Percentiles rank a stretch among this genome's conserved stretches.
These are phyloP conservation scores for Fraxinus americana DNA, from an alignment of 257 asterid species.

Conservation along the genomic window DNA sequence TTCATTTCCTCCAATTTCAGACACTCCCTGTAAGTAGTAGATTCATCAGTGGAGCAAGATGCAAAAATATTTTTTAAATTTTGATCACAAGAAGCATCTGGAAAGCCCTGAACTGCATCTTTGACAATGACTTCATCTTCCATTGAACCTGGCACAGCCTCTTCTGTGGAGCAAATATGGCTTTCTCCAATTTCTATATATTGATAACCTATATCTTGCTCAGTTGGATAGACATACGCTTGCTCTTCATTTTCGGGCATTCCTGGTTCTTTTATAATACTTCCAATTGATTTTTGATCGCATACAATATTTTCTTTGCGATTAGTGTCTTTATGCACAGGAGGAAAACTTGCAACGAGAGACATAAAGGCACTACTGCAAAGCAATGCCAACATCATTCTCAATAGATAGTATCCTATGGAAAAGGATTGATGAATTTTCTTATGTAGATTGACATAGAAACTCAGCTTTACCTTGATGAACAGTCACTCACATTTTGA, in stretches of 20 bases:
- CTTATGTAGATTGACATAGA: not conserved
- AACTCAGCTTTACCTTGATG: slow-evolving; percentile 51
- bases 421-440: not conserved
- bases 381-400: not conserved
- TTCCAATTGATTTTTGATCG: slow-evolving; percentile 14
- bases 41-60: not conserved
- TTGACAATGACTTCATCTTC: not conserved
- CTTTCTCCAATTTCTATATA: not conserved
- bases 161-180: not conserved
- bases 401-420: not conserved
- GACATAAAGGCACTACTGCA: slow-evolving; percentile 61
- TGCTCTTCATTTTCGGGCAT: not conserved
- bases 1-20: not conserved
- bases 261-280: not conserved
- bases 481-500: slow-evolving; percentile 56
- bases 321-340: slow-evolving; percentile 17
- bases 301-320: slow-evolving; percentile 6
- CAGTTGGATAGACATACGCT: not conserved
- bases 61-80: not conserved
- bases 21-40: not conserved
- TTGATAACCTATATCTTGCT: not conserved
- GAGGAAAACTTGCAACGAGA: slow-evolving; percentile 48
- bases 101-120: not conserved
- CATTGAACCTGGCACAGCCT: not conserved
- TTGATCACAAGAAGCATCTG: not conserved